These are phyloP conservation scores for Furcasterigmium furcatum DNA, from an alignment of 2,329 filamentous ascomycete genomes.

Conservation along the genomic window DNA sequence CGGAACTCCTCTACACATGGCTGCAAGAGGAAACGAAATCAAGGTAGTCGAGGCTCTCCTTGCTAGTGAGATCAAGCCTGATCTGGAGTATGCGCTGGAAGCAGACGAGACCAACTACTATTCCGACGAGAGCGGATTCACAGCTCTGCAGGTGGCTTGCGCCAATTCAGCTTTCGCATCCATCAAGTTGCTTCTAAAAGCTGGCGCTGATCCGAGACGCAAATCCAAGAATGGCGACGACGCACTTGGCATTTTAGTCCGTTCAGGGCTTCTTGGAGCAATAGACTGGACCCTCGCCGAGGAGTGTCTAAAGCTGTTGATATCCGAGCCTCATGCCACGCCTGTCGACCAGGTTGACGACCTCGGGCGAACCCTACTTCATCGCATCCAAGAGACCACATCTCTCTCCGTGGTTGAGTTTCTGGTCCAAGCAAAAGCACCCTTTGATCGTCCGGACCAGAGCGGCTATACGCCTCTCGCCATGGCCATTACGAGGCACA, in stretches of 20 bases:
- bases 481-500: not conserved
- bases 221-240: slow-evolving; percentile 6
- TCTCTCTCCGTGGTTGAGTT: not conserved
- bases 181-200: slow-evolving; percentile 9
- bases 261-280: too few relatives aligned
- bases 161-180: slow-evolving; percentile 1
- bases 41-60: slow-evolving; percentile 9
- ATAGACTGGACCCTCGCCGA: not conserved
- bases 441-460: slow-evolving; percentile 5
- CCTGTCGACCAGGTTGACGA: slow-evolving; percentile 1
- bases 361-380: slow-evolving; percentile 5
- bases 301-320: not conserved
- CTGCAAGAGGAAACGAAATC: slow-evolving; percentile 2
- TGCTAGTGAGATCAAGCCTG: slow-evolving; percentile 4
- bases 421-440: slow-evolving; percentile 11
- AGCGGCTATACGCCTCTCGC: slow-evolving; percentile 7
- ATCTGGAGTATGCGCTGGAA: slow-evolving; percentile 4
- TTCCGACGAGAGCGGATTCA: slow-evolving; percentile 1
- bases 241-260: too few relatives aligned
- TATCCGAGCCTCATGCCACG: not conserved
- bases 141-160: slow-evolving; percentile 10
- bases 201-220: slow-evolving; percentile 11
- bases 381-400: not conserved
- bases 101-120: not conserved
- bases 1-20: slow-evolving; percentile 6